A percentile compares a stretch with the other conserved stretches of the same genome.
These are phyloP conservation scores for Panaeolus cyanescens DNA, from an alignment of 768 basidiomycete species.

Conservation along the genomic window DNA sequence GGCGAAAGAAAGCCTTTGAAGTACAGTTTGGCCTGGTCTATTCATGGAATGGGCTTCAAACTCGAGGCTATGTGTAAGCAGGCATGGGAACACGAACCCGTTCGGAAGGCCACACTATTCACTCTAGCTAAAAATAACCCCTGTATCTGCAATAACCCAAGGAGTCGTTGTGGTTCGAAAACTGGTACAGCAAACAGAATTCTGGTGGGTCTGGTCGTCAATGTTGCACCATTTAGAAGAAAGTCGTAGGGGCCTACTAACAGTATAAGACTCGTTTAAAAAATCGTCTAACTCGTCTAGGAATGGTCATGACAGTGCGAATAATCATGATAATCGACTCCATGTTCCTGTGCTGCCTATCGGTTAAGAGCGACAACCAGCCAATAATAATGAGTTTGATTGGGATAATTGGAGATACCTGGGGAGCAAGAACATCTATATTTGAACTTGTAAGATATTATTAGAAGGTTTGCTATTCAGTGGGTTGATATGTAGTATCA, in stretches of 20 bases:
- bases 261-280: too few species aligned
- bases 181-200: too few species aligned
- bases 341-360: not conserved
- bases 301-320: not conserved
- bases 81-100: not conserved
- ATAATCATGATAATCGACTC: not conserved
- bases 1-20: not conserved
- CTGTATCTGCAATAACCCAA: not conserved
- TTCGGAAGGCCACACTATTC: not conserved
- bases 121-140: not conserved
- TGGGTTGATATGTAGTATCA: not conserved
- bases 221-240: not conserved
- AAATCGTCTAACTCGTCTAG: not conserved
- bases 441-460: not conserved
- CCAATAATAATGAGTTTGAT: not conserved
- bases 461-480: not conserved
- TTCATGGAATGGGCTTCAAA: constrained; percentile 2
- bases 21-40: not conserved
- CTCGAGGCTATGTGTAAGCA: constrained; percentile 4
- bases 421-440: not conserved
- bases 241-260: too few species aligned
- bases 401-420: not conserved
- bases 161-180: not conserved
- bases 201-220: too few species aligned
- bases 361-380: too few species aligned